Conservation (phyloP, 192 early-diverging fungal genomes). For the Mortierella hygrophila region DNA sequence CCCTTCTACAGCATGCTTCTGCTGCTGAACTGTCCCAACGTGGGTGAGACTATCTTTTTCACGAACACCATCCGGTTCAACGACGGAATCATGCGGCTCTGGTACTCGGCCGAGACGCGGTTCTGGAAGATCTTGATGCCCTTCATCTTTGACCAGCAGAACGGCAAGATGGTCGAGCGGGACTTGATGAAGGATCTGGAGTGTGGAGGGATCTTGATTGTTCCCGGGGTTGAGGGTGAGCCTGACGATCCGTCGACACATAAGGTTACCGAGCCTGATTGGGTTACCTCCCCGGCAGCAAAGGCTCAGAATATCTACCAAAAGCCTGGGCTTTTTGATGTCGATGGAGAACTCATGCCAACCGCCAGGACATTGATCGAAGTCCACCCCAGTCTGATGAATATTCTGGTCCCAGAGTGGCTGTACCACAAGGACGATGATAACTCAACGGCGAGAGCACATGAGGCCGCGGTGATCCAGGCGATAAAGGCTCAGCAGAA, state of each 20-base stretch:
- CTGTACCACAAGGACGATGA: constrained; percentile 6
- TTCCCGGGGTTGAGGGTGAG: constrained; percentile 39
- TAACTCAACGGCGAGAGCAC: neutral
- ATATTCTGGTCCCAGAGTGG: constrained; percentile 45
- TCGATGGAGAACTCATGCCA: constrained; percentile 51
- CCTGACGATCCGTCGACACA: constrained; percentile 25
- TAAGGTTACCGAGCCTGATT: constrained; percentile 13
- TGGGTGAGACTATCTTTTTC: constrained; percentile 28
- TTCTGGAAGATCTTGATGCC: constrained; percentile 35
- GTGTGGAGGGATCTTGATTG: constrained; percentile 36
- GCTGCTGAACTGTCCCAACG: constrained; percentile 22
- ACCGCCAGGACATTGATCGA: constrained; percentile 46
- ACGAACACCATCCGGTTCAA: constrained; percentile 40
- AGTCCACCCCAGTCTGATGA: constrained; percentile 38
- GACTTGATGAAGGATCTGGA: constrained; percentile 36
- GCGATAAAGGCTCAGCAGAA: neutral
- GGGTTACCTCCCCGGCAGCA: constrained; percentile 9
- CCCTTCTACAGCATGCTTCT: constrained; percentile 38
- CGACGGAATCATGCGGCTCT: constrained; percentile 48
- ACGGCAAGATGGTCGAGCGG: constrained; percentile 39
- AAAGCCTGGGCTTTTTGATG: constrained; percentile 39
- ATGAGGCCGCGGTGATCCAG: neutral
- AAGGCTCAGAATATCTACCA: constrained; percentile 17
- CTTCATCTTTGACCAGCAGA: constrained; percentile 36
- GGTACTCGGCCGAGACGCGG: constrained; percentile 41